These are phyloP conservation scores for Colletotrichum horii DNA, from an alignment of 2,329 filamentous ascomycete genomes.

Conservation along the genomic window DNA sequence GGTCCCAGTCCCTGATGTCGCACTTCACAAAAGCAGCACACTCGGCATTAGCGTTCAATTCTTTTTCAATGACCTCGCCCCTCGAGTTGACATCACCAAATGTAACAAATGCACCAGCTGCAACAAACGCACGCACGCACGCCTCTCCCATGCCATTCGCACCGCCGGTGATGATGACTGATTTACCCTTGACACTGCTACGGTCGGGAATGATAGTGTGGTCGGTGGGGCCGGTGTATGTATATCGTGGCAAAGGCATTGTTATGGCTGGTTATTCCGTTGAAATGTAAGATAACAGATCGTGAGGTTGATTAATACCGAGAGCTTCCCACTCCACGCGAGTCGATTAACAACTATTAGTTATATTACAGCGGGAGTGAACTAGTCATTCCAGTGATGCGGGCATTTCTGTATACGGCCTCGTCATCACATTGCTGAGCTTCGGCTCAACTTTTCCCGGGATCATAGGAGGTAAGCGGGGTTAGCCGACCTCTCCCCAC, in stretches of 20 bases:
- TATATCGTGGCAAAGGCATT: constrained; percentile 30
- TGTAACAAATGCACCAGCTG: constrained; percentile 44
- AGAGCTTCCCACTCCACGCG: background rate
- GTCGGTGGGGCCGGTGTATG: constrained; percentile 38
- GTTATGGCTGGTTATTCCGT: background rate
- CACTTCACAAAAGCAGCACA: constrained; percentile 40
- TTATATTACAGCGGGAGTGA: background rate
- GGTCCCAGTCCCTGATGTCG: constrained; percentile 47
- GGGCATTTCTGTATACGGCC: background rate
- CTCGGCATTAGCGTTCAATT: constrained; percentile 30
- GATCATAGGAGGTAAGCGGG: background rate
- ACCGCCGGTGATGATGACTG: constrained; percentile 53
- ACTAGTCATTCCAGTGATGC: background rate
- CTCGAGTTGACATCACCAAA: constrained; percentile 43
- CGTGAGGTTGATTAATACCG: background rate
- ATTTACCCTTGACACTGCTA: constrained; percentile 45
- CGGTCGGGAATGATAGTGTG: constrained; percentile 38
- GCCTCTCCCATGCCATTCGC: constrained; percentile 46
- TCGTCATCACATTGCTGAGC: background rate
- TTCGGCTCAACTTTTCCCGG: background rate
- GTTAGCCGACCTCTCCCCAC: background rate
- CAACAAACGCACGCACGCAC: constrained; percentile 37
- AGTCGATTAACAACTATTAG: background rate
- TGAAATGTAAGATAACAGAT: background rate
- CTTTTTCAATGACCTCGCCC: constrained; percentile 34